Conservation (phyloP, 331 rosid genomes). For the Pyrus hybrid region DNA sequence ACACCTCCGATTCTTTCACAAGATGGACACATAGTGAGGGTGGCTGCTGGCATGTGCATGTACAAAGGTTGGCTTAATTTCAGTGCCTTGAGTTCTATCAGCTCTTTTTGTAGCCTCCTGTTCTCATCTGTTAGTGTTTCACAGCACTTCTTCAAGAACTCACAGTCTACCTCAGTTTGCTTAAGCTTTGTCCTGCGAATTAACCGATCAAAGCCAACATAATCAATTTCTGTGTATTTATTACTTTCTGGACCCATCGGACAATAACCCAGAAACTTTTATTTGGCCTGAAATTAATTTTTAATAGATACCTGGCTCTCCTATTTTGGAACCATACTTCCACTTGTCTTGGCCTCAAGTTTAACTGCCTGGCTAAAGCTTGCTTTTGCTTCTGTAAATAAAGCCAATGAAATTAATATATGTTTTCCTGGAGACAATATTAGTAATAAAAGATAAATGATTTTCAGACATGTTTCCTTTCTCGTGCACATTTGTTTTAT, state of each 20-base stretch:
- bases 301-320: slow-evolving; percentile 67
- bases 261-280: neutral
- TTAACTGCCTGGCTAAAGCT: slow-evolving; percentile 74
- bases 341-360: slow-evolving; percentile 81
- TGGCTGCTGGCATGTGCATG: slow-evolving; percentile 92
- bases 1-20: slow-evolving; percentile 65
- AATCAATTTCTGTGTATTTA: neutral
- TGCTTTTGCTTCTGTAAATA: slow-evolving; percentile 81
- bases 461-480: too few relatives aligned
- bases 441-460: too few relatives aligned
- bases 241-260: neutral
- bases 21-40: slow-evolving; percentile 84
- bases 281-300: neutral
- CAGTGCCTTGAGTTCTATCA: slow-evolving; percentile 72
- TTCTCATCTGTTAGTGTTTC: slow-evolving; percentile 84
- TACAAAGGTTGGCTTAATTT: slow-evolving; percentile 56
- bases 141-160: slow-evolving; percentile 85
- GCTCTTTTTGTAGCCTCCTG: slow-evolving; percentile 66
- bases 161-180: slow-evolving; percentile 94
- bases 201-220: neutral
- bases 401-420: neutral
- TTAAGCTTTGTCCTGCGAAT: slow-evolving; percentile 79
- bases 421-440: neutral
- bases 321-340: slow-evolving; percentile 99
- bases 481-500: too few relatives aligned